These are phyloP conservation scores for Pholiota adiposa DNA, from an alignment of 1,284 basidiomycete genomes.

Conservation along the genomic window DNA sequence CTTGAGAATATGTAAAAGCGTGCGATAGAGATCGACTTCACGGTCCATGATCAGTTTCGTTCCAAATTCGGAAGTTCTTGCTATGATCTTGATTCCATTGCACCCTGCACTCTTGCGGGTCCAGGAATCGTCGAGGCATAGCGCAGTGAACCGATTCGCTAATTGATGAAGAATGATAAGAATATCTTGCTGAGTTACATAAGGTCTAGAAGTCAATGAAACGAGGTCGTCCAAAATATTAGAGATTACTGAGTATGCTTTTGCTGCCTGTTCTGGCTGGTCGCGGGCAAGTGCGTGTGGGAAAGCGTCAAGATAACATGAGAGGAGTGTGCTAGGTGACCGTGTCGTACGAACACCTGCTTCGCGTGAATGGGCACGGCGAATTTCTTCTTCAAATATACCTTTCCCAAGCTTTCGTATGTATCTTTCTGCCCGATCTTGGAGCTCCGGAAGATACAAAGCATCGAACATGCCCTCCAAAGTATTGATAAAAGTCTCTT, in stretches of 20 bases:
- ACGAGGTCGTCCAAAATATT: conserved; percentile 74
- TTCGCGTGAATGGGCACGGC: conserved; percentile 58
- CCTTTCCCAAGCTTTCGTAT: conserved; percentile 70
- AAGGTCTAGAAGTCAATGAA: conserved; percentile 49
- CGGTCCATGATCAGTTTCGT: conserved; percentile 87
- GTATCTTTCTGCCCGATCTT: conserved; percentile 70
- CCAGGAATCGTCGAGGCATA: conserved; percentile 93
- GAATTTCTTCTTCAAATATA: conserved; percentile 71
- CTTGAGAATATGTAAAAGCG: conserved; percentile 92
- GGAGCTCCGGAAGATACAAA: conserved; percentile 71
- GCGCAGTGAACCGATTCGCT: conserved; percentile 76
- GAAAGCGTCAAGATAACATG: conserved; percentile 79
- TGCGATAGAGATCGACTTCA: conserved; percentile 90
- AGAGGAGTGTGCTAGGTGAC: conserved; percentile 66
- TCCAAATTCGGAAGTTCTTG: conserved; percentile 71
- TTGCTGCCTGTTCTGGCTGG: conserved; percentile 59
- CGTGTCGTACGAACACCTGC: conserved; percentile 55
- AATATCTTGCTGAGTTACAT: conserved; percentile 56
- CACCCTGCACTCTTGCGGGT: conserved; percentile 87
- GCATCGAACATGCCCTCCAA: conserved; percentile 85
- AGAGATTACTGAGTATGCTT: conserved; percentile 63
- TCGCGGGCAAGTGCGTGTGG: conserved; percentile 74
- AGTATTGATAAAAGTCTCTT: conserved; percentile 72
- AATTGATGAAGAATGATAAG: conserved; percentile 76
- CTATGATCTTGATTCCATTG: conserved; percentile 81